Evolutionary conservation across 2,329 filamentous ascomycete genomes (phyloP).

Genomic region (Aspergillus piperis): DNA sequence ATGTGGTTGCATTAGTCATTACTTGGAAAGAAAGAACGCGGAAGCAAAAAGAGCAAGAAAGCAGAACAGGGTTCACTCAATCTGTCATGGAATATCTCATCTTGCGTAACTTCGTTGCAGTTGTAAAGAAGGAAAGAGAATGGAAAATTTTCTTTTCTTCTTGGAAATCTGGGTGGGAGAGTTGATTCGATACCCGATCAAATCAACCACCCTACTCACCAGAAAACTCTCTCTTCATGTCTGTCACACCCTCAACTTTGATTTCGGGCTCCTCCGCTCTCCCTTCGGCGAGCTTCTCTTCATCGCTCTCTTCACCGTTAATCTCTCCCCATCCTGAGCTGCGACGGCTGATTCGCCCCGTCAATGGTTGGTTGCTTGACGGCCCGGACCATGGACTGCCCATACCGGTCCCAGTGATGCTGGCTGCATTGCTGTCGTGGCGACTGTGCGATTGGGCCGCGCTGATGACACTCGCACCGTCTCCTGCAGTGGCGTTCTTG

Average conservation of each 20-base stretch:
- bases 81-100: constrained; percentile 12
- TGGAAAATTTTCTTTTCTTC: too few relatives aligned
- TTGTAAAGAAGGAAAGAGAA: not conserved
- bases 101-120: constrained; percentile 14
- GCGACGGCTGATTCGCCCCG: constrained; percentile 43
- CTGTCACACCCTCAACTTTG: not conserved
- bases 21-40: not conserved
- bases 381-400: constrained; percentile 55
- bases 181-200: not conserved
- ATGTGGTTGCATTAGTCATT: constrained; percentile 11
- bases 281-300: constrained; percentile 27
- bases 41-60: constrained; percentile 8
- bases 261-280: constrained; percentile 5
- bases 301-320: constrained; percentile 39
- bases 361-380: constrained; percentile 29
- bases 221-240: not conserved
- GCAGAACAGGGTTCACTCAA: constrained; percentile 8
- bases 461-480: constrained; percentile 77
- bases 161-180: not conserved
- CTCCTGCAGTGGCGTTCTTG: constrained; percentile 52
- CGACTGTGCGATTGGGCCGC: constrained; percentile 74
- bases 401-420: constrained; percentile 60
- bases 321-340: constrained; percentile 50
- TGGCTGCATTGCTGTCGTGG: constrained; percentile 79
- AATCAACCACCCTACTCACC: not conserved